phyloP scores from a whole-genome alignment of 2,329 filamentous ascomycete species.

The Stachybotrys elegans region DNA sequence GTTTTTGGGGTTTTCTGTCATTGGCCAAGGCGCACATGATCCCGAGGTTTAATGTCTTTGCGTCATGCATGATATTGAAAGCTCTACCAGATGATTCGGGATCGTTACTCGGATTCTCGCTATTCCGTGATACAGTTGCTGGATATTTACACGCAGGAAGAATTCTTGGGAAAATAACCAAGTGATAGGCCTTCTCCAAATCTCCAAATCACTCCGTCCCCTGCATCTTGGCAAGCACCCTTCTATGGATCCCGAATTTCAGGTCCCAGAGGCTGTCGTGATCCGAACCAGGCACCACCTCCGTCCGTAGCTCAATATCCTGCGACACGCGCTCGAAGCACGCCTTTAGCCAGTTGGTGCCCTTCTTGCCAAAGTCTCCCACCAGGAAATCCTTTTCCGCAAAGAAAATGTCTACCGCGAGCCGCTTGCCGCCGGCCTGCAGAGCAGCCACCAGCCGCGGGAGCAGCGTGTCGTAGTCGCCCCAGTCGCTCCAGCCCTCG shows the following conservation, averaged over 20 bases:
- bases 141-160: too few relatives aligned
- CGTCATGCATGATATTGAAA: too few relatives aligned
- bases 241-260: constrained; percentile 10
- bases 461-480: constrained; percentile 22
- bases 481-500: constrained; percentile 23
- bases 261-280: constrained; percentile 21
- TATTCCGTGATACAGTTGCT: too few relatives aligned
- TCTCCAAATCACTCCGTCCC: too few relatives aligned
- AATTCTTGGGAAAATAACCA: too few relatives aligned
- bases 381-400: constrained; percentile 23
- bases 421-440: constrained; percentile 6
- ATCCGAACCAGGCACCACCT: constrained; percentile 16
- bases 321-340: constrained; percentile 15
- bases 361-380: constrained; percentile 17
- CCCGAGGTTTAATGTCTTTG: too few relatives aligned
- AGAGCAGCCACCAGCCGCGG: constrained; percentile 16
- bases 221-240: constrained; percentile 13
- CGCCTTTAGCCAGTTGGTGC: constrained; percentile 20
- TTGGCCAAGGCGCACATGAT: too few relatives aligned
- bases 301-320: constrained; percentile 15
- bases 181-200: too few relatives aligned
- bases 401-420: constrained; percentile 20
- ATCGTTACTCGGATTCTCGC: too few relatives aligned
- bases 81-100: too few relatives aligned
- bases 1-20: too few relatives aligned